phyloP scores from a whole-genome alignment of 1,284 basidiomycete genomes.

The Ceratorhiza oryzae-sativae region DNA sequence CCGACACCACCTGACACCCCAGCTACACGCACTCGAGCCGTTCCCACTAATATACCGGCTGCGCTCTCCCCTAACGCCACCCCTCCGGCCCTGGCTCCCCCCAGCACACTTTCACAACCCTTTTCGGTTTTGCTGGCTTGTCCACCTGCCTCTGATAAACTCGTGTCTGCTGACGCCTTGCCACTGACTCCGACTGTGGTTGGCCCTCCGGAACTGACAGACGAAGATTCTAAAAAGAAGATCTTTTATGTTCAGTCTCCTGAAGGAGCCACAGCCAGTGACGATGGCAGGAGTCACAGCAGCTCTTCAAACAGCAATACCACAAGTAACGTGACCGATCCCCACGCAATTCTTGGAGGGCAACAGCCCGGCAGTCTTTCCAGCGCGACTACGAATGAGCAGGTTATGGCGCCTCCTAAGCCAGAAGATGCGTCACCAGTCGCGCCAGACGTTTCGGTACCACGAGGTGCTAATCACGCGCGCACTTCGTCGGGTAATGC shows the following conservation, averaged over 20 bases:
- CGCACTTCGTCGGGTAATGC: conserved; percentile 22
- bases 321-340: conserved; percentile 36
- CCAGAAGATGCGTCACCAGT: conserved; percentile 3
- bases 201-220: conserved; percentile 26
- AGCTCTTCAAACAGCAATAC: conserved; percentile 38
- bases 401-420: not conserved
- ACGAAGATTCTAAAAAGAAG: conserved; percentile 27
- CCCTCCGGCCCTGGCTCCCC: conserved; percentile 25
- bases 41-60: conserved; percentile 18
- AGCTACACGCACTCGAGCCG: conserved; percentile 47
- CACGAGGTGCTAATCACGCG: conserved; percentile 37
- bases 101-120: conserved; percentile 17
- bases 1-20: conserved; percentile 56
- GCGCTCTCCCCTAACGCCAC: conserved; percentile 14
- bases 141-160: conserved; percentile 5
- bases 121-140: conserved; percentile 1
- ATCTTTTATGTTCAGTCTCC: conserved; percentile 36
- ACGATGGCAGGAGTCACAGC: conserved; percentile 35
- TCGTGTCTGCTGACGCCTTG: conserved; percentile 29
- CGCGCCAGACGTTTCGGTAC: conserved; percentile 13
- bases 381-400: conserved; percentile 29
- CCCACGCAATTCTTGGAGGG: conserved; percentile 15
- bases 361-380: conserved; percentile 27
- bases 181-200: conserved; percentile 37
- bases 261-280: conserved; percentile 31